phyloP scores from a whole-genome alignment of 2,329 filamentous ascomycete species.

The Xylariaceae sp. region DNA sequence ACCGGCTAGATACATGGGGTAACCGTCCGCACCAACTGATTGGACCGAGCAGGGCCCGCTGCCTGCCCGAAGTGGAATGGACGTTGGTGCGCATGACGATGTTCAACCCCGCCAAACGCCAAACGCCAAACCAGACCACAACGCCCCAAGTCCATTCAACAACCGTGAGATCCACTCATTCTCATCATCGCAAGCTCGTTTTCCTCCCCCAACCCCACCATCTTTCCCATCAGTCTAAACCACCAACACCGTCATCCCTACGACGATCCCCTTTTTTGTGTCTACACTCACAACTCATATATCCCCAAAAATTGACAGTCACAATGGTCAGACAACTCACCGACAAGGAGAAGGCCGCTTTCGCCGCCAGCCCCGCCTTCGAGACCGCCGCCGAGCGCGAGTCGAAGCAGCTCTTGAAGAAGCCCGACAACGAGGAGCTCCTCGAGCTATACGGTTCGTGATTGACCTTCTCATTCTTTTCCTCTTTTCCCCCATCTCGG shows the following conservation, averaged over 20 bases:
- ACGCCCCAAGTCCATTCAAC: no score
- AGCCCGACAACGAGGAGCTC: constrained; percentile 59
- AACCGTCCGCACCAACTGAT: background rate
- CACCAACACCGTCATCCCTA: background rate
- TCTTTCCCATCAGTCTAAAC: background rate
- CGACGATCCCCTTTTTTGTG: background rate
- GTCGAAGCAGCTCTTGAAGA: constrained; percentile 61
- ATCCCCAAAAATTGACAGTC: background rate
- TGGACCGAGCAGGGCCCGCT: background rate
- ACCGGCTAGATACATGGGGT: background rate
- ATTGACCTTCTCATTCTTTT: background rate
- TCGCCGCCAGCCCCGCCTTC: constrained; percentile 13
- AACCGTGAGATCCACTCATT: background rate
- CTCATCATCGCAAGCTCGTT: background rate
- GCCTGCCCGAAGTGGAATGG: background rate
- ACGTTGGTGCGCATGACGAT: background rate
- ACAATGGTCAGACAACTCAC: constrained; percentile 14
- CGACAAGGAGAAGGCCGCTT: constrained; percentile 12
- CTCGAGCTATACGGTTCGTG: constrained; percentile 56
- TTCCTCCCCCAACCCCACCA: background rate
- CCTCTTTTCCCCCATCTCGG: background rate
- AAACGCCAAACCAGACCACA: no score
- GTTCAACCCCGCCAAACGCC: background rate
- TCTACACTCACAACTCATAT: background rate
- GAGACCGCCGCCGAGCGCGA: constrained; percentile 35